These are phyloP conservation scores for Cyberlindnera meyerae DNA, from an alignment of 805 yeast species.

Conservation along the genomic window DNA sequence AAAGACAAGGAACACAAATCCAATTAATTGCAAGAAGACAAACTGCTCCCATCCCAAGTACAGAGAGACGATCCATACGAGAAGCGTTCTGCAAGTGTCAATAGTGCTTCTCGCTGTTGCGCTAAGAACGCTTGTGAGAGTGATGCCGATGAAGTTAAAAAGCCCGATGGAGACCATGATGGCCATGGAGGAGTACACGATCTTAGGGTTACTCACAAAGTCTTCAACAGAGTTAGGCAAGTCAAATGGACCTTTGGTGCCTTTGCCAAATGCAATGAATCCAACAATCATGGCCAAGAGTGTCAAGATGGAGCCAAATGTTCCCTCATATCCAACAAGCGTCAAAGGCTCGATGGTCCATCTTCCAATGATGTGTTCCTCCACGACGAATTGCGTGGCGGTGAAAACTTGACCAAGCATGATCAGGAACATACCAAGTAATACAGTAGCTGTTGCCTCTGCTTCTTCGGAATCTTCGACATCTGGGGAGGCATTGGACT, in stretches of 20 bases:
- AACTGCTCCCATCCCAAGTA: constrained; percentile 72
- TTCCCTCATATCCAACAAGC: constrained; percentile 72
- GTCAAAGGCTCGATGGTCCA: constrained; percentile 54
- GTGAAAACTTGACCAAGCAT: constrained; percentile 60
- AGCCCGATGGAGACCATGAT: constrained; percentile 70
- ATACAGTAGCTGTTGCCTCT: constrained; percentile 25
- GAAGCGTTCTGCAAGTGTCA: constrained; percentile 69
- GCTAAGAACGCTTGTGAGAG: constrained; percentile 57
- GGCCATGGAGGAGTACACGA: constrained; percentile 50
- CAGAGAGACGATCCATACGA: constrained; percentile 72
- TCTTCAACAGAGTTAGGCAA: constrained; percentile 44
- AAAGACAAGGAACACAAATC: constrained; percentile 57
- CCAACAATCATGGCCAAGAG: constrained; percentile 40
- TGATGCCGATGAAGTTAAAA: constrained; percentile 70
- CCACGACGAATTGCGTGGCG: constrained; percentile 74
- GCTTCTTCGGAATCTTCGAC: not conserved
- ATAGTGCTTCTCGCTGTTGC: constrained; percentile 79
- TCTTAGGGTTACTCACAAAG: constrained; percentile 37
- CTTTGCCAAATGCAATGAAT: constrained; percentile 36
- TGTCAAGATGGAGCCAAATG: constrained; percentile 52
- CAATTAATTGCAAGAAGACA: constrained; percentile 54
- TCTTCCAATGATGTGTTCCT: constrained; percentile 57
- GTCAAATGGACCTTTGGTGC: constrained; percentile 46
- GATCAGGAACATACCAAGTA: constrained; percentile 55
- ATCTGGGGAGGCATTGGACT: constrained; percentile 24